Base-by-base conservation (phyloP, 1,284 basidiomycete genomes). In the Cutaneotrichosporon dermatis region DNA sequence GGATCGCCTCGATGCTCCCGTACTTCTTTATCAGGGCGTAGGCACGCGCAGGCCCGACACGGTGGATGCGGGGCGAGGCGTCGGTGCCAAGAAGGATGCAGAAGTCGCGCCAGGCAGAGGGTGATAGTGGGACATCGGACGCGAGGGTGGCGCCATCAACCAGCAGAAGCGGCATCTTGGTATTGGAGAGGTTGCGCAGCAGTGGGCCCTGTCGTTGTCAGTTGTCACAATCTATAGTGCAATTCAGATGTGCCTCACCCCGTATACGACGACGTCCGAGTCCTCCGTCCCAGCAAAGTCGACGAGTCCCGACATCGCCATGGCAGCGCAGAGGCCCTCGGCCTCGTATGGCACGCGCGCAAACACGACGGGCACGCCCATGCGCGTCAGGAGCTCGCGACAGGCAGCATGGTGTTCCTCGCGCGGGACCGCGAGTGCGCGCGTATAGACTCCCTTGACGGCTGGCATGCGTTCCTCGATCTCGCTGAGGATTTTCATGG, bases 221-320 rank as follows among this genome's bases (percentile, higher is more conserved):
- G 11, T 6, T 25, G 25, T 25, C 25, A 25, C 25, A 25, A 25
- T 25, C 25, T 25, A 25, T 25, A 25, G 25, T 25, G 25, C 25
- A 25, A 25, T 25, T 25, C 25, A 25, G 25, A 25, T 25, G 25
- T 25, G 25, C 25, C 72, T 63, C 67, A 74, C 74, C 6, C 71
- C 72, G 51, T 76, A 76, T 0, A 66, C 75, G 5, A 79, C 37
- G 12, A 78, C 77, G 58, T 79, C 77, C 13, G 89, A 90, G 74
- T 94, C 91, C 77, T 94, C 91, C 59, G 88, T 92, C 2, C 84
- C 89, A 13, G 93, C 91, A 69, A 84, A 91, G 74, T 93, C 89
- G 0, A 88, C 91, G 44, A 82, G 68, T 0, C 91, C 90, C 13
- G 83, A 78, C 11, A 84, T 67, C 7, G 90, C 90, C 48, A 93